Base-by-base conservation (phyloP, 129 eudicot genomes). In the Tanacetum coccineum region DNA sequence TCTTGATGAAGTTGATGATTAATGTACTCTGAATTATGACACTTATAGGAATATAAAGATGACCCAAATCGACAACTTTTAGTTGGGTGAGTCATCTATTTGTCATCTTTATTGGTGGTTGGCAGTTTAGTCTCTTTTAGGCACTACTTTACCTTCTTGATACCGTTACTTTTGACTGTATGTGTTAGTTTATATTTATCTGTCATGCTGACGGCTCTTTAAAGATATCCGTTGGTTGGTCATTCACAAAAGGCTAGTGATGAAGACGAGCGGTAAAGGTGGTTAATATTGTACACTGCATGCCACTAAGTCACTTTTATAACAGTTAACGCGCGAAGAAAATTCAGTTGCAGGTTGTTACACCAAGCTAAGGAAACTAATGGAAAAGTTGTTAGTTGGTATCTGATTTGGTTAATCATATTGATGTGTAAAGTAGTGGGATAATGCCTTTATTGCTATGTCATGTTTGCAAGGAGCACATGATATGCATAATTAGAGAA, bases 41-140 rank as follows among this genome's bases (percentile, higher is more conserved):
- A 69, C 71, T 70, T 80, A 80, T 80, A 80, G 48, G 72, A 48
- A 59, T 67, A 67, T 18, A 68, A 64, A 61, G 71, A 15, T 48
- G 55, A n/a, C 14, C 47, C n/a, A 36, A 36, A 13, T 22, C 8
- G 14, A 52, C 25, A 53, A 53, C 36, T 60, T 54, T 47, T 64
- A 47, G 72, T 47, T 76, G 75, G 71, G 57, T 76, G 78, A 80
- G 72, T 80, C 81, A 71, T 80, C 26, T 49, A 13, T 32, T 17
- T 25, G 51, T 75, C 78, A 70, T 79, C 30, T 42, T 67, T 14
- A 28, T 39, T 21, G 70, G 59, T 51, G 62, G 70, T 63, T 62
- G 54, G 62, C 52, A 62, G 62, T 62, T 72, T 52, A 72, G 15
- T 61, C 48, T 72, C n/a, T n/a, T n/a, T n/a, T n/a, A n/a, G n/a